These are phyloP conservation scores for Piper betle DNA, from an alignment of 164 flowering plant genomes.

Conservation along the genomic window DNA sequence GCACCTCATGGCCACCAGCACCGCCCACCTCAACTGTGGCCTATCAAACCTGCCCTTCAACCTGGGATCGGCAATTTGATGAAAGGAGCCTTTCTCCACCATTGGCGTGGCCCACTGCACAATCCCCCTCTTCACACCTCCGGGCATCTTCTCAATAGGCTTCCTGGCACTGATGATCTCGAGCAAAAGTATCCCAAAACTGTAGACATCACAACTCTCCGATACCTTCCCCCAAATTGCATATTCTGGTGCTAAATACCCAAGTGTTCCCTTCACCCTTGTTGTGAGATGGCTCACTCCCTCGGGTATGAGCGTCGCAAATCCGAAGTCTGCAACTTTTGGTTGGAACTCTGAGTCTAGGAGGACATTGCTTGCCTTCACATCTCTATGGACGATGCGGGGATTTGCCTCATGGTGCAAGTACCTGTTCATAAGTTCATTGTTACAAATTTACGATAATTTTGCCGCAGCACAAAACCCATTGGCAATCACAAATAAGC, in stretches of 20 bases:
- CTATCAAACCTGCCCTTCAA: constrained; percentile 37
- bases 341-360: constrained; percentile 48
- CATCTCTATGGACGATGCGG: constrained; percentile 67
- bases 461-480: too few species aligned
- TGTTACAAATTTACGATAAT: not conserved
- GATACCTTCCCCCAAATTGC: constrained; percentile 87
- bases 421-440: constrained; percentile 21
- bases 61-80: constrained; percentile 44
- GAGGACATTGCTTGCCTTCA: constrained; percentile 69
- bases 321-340: constrained; percentile 72
- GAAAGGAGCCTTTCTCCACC: constrained; percentile 30
- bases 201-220: constrained; percentile 71
- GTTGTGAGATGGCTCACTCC: constrained; percentile 63
- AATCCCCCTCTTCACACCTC: constrained; percentile 46
- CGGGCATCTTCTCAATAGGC: constrained; percentile 51
- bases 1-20: constrained; percentile 35
- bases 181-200: constrained; percentile 54
- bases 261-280: constrained; percentile 61
- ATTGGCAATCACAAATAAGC: too few species aligned
- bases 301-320: constrained; percentile 56
- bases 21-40: constrained; percentile 17
- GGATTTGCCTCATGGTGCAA: constrained; percentile 69
- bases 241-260: constrained; percentile 67
- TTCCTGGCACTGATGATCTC: constrained; percentile 49
- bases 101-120: constrained; percentile 55